These are phyloP conservation scores for Solanum hybrid DNA, from an alignment of 305 asterid genomes.

Conservation along the genomic window DNA sequence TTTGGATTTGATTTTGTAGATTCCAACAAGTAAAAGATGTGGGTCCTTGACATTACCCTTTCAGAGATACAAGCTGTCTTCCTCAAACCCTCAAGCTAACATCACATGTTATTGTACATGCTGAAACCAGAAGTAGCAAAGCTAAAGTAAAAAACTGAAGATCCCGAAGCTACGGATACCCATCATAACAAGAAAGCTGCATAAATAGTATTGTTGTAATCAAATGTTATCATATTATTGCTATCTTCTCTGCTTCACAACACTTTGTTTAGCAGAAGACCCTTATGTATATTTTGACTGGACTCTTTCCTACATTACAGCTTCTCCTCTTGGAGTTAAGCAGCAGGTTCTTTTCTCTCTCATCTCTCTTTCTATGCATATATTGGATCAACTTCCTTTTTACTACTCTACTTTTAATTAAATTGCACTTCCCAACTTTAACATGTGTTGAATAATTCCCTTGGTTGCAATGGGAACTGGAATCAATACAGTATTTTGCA, in stretches of 20 bases:
- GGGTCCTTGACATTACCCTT: not conserved
- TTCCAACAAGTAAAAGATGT: not conserved
- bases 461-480: not conserved
- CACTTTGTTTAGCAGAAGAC: conserved; percentile 47
- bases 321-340: conserved; percentile 76
- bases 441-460: not conserved
- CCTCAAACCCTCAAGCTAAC: conserved; percentile 4
- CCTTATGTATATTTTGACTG: conserved; percentile 72
- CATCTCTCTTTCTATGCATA: not conserved
- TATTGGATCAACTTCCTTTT: not conserved
- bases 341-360: conserved; percentile 52
- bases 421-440: not conserved
- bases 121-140: not conserved
- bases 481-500: not conserved
- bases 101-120: conserved; percentile 1
- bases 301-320: conserved; percentile 75
- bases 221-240: conserved; percentile 37
- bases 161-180: not conserved
- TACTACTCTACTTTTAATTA: not conserved
- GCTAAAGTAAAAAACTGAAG: not conserved
- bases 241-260: conserved; percentile 21
- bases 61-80: conserved; percentile 11
- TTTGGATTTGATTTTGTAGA: not conserved
- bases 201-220: not conserved
- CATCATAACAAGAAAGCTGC: not conserved